Base-by-base conservation (phyloP, 108 stramenopile species). In the Fragilaria radians region DNA sequence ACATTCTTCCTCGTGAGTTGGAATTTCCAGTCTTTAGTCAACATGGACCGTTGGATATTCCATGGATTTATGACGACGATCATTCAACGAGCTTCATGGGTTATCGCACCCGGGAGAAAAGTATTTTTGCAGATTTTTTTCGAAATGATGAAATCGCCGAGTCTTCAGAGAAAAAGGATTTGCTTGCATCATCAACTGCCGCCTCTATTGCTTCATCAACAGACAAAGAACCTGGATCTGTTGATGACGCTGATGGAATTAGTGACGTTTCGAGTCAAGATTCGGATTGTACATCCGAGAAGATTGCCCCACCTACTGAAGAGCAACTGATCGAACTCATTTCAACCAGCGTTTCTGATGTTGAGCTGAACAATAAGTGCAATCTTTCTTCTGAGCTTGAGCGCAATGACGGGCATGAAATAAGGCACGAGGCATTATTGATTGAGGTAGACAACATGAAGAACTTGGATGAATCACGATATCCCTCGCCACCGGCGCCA, bases 161-260 rank as follows among this genome's bases (percentile, higher is more conserved):
- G 11, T 54, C 24, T 25, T 63, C 59, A 30, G 63, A 64, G 45
- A 68, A 66, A 48, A 68, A 69, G 19, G 3, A 54, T 32, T 31
- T 72, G 1, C 67, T 80, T 52, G 81, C 70, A 24, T 80, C 85
- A 7, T 90, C 88, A 28, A 90, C 88, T 31, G 81, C 81, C 27
- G 88, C 88, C 24, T 90, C 88, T 0, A 65, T 90, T 33, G 83
- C 85, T 28, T 90, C 88, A 14, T 90, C 85, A 5, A 67, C 66
- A 45, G 59, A 50, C 2, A 26, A 32, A 22, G 67, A 68, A 48
- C 14, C 30, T 56, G 61, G 55, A n/a, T 26, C 66, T 34, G 34
- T 46, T 26, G 59, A 26, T 48, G 21, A 34, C 25, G 54, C n/a
- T 5, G 29, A 33, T 26, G 21, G 25, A 47, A 25, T 49, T 18